phyloP scores from a whole-genome alignment of 2,329 filamentous ascomycete genomes.

The Tolypocladium inflatum region DNA sequence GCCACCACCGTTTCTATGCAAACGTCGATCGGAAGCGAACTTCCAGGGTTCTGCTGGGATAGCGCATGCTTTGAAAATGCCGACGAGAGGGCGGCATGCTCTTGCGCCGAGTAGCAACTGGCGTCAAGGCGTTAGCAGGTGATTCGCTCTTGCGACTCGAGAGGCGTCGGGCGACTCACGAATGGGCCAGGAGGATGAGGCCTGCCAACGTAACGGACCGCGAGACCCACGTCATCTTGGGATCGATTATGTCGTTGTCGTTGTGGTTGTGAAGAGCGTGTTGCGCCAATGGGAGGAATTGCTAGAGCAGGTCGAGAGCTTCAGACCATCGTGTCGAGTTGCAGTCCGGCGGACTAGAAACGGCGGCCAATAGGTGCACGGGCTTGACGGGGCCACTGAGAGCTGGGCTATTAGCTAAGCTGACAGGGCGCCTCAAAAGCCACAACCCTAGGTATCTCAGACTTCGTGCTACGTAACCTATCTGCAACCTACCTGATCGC shows the following conservation, averaged over 20 bases:
- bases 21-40: slow-evolving; percentile 72
- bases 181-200: slow-evolving; percentile 71
- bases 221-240: slow-evolving; percentile 61
- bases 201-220: slow-evolving; percentile 64
- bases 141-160: background rate
- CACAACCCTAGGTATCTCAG: background rate
- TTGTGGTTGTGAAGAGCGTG: background rate
- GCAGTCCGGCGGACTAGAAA: background rate
- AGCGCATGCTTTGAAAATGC: slow-evolving; percentile 34
- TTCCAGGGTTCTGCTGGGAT: slow-evolving; percentile 28
- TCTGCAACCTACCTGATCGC: background rate
- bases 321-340: background rate
- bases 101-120: slow-evolving; percentile 94
- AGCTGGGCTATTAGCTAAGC: background rate
- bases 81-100: slow-evolving; percentile 70
- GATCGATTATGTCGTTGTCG: background rate
- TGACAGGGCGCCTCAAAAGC: too few species aligned
- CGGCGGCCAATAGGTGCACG: too few species aligned
- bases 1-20: slow-evolving; percentile 76
- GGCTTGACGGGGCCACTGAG: too few species aligned
- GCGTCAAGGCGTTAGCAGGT: slow-evolving; percentile 8
- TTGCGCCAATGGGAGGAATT: background rate
- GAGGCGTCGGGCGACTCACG: slow-evolving; percentile 47
- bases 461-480: background rate
- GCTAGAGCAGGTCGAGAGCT: background rate